Base-by-base conservation (phyloP, 257 asterid species). In the Fraxinus quadrangulata region DNA sequence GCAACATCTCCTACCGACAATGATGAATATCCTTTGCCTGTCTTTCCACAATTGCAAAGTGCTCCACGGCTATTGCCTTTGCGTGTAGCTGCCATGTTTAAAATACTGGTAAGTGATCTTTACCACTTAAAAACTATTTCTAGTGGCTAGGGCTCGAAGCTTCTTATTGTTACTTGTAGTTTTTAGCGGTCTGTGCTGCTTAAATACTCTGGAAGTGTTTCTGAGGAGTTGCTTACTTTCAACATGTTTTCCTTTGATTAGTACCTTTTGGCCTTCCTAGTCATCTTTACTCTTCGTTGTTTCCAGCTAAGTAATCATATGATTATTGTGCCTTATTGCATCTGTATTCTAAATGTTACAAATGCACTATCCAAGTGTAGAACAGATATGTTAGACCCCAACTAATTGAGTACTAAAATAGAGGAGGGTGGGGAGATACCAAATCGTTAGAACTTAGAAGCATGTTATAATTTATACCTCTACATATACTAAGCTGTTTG, bases 41-140 rank as follows among this genome's bases (percentile, higher is more conserved):
- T 75, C 79, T 90, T 96, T 86, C 99, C 97, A 19, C 98, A 92
- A 83, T 90, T 96, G 72, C 87, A 85, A 80, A 86, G 77, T 80
- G 86, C 83, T 84, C 94, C 97, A 61, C 89, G 92, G 87, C 78
- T 80, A 72, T 86, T 96, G 80, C 98, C 96, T 67, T 72, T 82
- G 77, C 87, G 99, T 77, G 91, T 96, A 77, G 96, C 98, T 80
- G 90, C 98, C 80, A 88, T 96, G 98, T 92, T 86, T 77, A 96
- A 89, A 85, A 87, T 93, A 86, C 85, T 96, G 83, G 99, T 93
- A 86, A 84, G 97, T 83, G 73, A 68, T 78, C 40, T 65, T 76
- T 54, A 24, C 70, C 83, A 34, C 80, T 80, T 83, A 47, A 75
- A 56, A 75, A 30, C 9, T 47, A 59, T 69, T 51, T 79, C 45